Percentiles rank a stretch among this genome's conserved stretches.
Evolutionary conservation across 805 yeast genomes (phyloP).

Genomic region (Suhomyces kilbournensis): DNA sequence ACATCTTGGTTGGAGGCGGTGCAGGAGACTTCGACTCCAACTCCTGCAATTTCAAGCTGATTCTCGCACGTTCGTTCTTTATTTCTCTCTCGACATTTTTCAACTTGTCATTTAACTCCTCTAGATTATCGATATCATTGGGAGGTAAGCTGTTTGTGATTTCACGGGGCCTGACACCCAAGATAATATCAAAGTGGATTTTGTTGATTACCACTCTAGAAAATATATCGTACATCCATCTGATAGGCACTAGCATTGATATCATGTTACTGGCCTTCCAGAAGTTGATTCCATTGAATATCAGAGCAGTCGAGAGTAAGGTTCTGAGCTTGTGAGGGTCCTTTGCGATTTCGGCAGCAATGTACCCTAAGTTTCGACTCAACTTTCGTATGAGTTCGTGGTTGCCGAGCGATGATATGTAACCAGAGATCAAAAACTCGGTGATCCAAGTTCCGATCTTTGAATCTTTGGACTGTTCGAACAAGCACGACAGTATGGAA

Average conservation of each 20-base stretch:
- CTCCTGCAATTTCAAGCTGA: background rate
- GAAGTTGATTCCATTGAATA: conserved; percentile 24
- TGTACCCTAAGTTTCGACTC: conserved; percentile 8
- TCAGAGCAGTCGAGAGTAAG: background rate
- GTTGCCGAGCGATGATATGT: conserved; percentile 36
- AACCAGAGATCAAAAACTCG: conserved; percentile 36
- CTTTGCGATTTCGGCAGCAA: background rate
- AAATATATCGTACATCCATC: conserved; percentile 37
- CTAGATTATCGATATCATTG: conserved; percentile 21
- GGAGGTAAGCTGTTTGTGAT: conserved; percentile 28
- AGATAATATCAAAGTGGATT: conserved; percentile 27
- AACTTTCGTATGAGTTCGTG: conserved; percentile 26
- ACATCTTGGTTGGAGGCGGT: background rate
- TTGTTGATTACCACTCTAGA: conserved; percentile 33
- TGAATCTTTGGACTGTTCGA: conserved; percentile 13
- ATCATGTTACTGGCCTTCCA: conserved; percentile 32
- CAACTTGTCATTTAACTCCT: conserved; percentile 14
- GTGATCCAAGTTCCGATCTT: conserved; percentile 21
- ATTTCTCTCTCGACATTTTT: background rate
- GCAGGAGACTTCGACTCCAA: background rate
- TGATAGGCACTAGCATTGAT: conserved; percentile 30
- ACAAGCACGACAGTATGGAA: conserved; percentile 28
- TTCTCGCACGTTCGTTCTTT: background rate
- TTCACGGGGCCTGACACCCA: conserved; percentile 29
- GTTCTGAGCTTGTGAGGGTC: background rate